phyloP scores from a whole-genome alignment of 176 grass and related monocot species.

The barley (Hordeum vulgare) region MorexV3_pseudomolecules_assembly NC_058520.1:150442778-150443277 shows the following conservation, averaged over 20 bases:
- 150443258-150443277: constrained; percentile 46
- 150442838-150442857: constrained; percentile 52
- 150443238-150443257: constrained; percentile 65
- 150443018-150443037: constrained; percentile 60
- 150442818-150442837: constrained; percentile 79
- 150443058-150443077: constrained; percentile 46
- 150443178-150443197: constrained; percentile 80
- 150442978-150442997: constrained; percentile 65
- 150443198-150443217: constrained; percentile 78
- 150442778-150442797: constrained; percentile 80
- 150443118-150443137: constrained; percentile 77
- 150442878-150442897: constrained; percentile 70
- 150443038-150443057: constrained; percentile 56
- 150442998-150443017: constrained; percentile 69
- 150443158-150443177: constrained; percentile 81
- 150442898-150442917: constrained; percentile 74
- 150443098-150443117: constrained; percentile 66
- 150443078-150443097: constrained; percentile 74
- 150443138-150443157: constrained; percentile 69
- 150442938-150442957: constrained; percentile 58
- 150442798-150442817: constrained; percentile 52
- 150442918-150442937: constrained; percentile 66
- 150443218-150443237: constrained; percentile 70
- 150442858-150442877: constrained; percentile 58
- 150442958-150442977: constrained; percentile 76